Percentiles rank a stretch among this genome's conserved stretches.
Conservation (phyloP, 2,329 filamentous ascomycete genomes). For the Volutella citrinella region DNA sequence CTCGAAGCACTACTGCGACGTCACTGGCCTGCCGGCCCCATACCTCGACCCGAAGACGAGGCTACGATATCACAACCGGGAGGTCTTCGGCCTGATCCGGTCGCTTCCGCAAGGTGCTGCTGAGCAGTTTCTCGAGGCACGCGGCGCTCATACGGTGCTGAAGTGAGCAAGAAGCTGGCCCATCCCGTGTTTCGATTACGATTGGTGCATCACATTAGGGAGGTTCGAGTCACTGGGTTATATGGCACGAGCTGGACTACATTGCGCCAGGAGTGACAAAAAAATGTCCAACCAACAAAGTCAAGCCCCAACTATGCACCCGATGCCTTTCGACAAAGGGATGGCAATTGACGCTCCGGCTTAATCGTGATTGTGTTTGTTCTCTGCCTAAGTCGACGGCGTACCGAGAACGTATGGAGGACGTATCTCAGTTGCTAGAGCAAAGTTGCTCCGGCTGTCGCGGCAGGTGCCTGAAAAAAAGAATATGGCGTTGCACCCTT, state of each 20-base stretch:
- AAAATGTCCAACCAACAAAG: slow-evolving; percentile 86
- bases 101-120: slow-evolving; percentile 76
- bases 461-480: slow-evolving; percentile 44
- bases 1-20: slow-evolving; percentile 88
- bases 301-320: slow-evolving; percentile 94
- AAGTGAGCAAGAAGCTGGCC: slow-evolving; percentile 66
- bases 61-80: slow-evolving; percentile 86
- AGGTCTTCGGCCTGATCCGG: slow-evolving; percentile 83
- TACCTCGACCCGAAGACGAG: slow-evolving; percentile 96
- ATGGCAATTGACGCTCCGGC: slow-evolving; percentile 94
- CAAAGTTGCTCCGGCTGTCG: slow-evolving; percentile 49
- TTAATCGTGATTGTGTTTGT: slow-evolving; percentile 86
- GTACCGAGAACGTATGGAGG: slow-evolving; percentile 76
- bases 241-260: too few species aligned
- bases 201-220: too few species aligned
- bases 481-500: too few species aligned
- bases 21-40: slow-evolving; percentile 86
- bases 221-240: too few species aligned
- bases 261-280: too few species aligned
- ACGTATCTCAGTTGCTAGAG: slow-evolving; percentile 61
- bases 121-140: slow-evolving; percentile 84
- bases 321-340: slow-evolving; percentile 70
- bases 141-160: slow-evolving; percentile 88
- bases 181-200: too few species aligned
- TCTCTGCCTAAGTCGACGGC: slow-evolving; percentile 77